phyloP scores from a whole-genome alignment of 2,329 filamentous ascomycete genomes.

The Aotearoamyces nothofagi region DNA sequence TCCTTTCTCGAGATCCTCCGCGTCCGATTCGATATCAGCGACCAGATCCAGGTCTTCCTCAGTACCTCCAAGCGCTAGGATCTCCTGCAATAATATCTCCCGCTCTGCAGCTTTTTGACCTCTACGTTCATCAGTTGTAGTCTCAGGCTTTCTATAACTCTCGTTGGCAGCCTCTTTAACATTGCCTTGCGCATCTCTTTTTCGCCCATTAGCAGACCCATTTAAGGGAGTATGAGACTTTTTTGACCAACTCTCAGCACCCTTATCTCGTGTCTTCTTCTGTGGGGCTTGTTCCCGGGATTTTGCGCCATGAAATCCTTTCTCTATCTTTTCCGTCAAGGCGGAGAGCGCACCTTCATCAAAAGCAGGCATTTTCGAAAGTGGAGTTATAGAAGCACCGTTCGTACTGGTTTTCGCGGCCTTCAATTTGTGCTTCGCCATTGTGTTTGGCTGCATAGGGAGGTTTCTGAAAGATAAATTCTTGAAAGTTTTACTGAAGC shows the following conservation, averaged over 20 bases:
- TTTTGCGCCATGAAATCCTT: conserved; percentile 26
- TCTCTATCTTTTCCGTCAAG: conserved; percentile 41
- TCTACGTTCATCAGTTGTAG: conserved; percentile 6
- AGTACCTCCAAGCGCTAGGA: conserved; percentile 48
- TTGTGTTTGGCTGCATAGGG: too few relatives aligned
- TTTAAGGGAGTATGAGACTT: too few relatives aligned
- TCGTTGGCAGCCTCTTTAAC: conserved; percentile 13
- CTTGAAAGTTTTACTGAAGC: too few relatives aligned
- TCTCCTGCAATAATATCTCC: conserved; percentile 41
- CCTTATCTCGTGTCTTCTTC: too few relatives aligned
- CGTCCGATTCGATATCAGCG: conserved; percentile 35
- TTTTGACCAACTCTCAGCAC: too few relatives aligned
- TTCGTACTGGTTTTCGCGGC: too few relatives aligned
- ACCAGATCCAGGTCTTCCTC: conserved; percentile 49
- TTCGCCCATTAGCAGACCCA: too few relatives aligned
- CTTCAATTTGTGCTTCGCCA: too few relatives aligned
- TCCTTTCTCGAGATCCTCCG: conserved; percentile 25
- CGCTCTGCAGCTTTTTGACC: conserved; percentile 10
- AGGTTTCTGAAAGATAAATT: too few relatives aligned
- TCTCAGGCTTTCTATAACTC: conserved; percentile 4
- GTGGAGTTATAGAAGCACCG: too few relatives aligned
- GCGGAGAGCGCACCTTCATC: conserved; percentile 34
- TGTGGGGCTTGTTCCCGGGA: too few relatives aligned
- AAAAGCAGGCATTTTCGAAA: conserved; percentile 29
- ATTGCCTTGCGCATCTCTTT: conserved; percentile 19